Base-by-base conservation (phyloP, 495 filamentous ascomycete species). In the Xylaria castorea region DNA sequence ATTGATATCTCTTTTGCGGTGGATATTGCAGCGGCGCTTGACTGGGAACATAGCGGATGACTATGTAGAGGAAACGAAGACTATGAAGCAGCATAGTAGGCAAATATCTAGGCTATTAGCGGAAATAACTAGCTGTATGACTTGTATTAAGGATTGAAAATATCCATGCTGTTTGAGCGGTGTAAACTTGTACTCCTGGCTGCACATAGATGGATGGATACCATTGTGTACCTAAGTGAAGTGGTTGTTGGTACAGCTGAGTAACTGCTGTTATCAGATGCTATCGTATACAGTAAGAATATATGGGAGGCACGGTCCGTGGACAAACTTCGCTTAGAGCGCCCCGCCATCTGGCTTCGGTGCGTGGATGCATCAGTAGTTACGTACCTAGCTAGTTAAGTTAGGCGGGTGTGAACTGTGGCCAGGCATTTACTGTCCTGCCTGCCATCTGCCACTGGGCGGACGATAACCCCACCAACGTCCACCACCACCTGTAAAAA, bases 401-500 rank as follows among this genome's bases (percentile, higher is more conserved):
- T 50, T 50, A 50, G 46, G 20, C 46, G 46, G 20, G 50, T 20
- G 50, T 25, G n/a, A 6, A 51, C 50, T 51, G 50, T 51, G 8
- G 22, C 22, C n/a, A 3, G 20, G n/a, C 8, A 22, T 6, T n/a
- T 6, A 51, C 48, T 51, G 48, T 51, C n/a, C n/a, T n/a, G n/a
- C 61, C 16, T 20, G 38, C 70, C 67, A 71, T 55, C 63, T 71
- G 51, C 64, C 62, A 67, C 62, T 57, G 57, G 42, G 53, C 46
- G 48, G 44, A 70, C 71, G 71, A 71, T 57, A 72, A 66, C 74
- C 76, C 74, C 77, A 73, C 72, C 70, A 73, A 67, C 68, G 70
- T 76, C 76, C 74, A 78, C 78, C 76, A 80, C 71, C 76, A 78
- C 73, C 78, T 71, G 70, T 72, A 76, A 78, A 79, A 79, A 78